A percentile compares a stretch with the other conserved stretches of the same genome.
phyloP scores from a whole-genome alignment of 1,284 basidiomycete genomes.

The Cerrena zonata region DNA sequence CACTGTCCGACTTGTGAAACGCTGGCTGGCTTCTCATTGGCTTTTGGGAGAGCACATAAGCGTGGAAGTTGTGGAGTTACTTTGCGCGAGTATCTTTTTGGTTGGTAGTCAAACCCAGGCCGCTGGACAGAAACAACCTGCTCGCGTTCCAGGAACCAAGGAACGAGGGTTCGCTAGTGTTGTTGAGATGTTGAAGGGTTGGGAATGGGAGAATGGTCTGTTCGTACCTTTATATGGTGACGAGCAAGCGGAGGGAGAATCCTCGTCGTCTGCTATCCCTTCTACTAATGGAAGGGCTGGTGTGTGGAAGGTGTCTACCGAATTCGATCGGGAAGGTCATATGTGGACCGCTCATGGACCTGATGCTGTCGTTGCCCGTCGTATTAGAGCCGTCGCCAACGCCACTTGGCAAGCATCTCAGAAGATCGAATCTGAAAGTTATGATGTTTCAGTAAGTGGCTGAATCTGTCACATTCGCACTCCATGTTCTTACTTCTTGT shows the following conservation, averaged over 20 bases:
- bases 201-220: slow-evolving; percentile 76
- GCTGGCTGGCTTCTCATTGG: slow-evolving; percentile 92
- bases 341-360: slow-evolving; percentile 72
- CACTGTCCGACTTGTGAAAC: slow-evolving; percentile 83
- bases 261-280: slow-evolving; percentile 15
- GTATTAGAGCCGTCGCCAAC: slow-evolving; percentile 66
- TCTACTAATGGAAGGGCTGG: slow-evolving; percentile 29
- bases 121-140: slow-evolving; percentile 9
- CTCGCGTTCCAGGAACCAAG: slow-evolving; percentile 56
- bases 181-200: slow-evolving; percentile 71
- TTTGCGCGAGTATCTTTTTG: slow-evolving; percentile 69
- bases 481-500: neutral
- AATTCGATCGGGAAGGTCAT: slow-evolving; percentile 68
- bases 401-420: slow-evolving; percentile 57
- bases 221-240: slow-evolving; percentile 55
- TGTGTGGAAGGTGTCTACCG: slow-evolving; percentile 81
- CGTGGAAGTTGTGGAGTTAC: slow-evolving; percentile 78
- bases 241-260: slow-evolving; percentile 14
- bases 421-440: slow-evolving; percentile 38
- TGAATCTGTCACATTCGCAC: neutral
- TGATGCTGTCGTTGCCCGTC: slow-evolving; percentile 62
- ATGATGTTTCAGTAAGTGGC: slow-evolving; percentile 48
- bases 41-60: slow-evolving; percentile 65
- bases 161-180: slow-evolving; percentile 80
- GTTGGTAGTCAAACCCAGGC: slow-evolving; percentile 28